Evolutionary conservation across 805 yeast genomes (phyloP).

Genomic region (Lachancea mirantina): DNA sequence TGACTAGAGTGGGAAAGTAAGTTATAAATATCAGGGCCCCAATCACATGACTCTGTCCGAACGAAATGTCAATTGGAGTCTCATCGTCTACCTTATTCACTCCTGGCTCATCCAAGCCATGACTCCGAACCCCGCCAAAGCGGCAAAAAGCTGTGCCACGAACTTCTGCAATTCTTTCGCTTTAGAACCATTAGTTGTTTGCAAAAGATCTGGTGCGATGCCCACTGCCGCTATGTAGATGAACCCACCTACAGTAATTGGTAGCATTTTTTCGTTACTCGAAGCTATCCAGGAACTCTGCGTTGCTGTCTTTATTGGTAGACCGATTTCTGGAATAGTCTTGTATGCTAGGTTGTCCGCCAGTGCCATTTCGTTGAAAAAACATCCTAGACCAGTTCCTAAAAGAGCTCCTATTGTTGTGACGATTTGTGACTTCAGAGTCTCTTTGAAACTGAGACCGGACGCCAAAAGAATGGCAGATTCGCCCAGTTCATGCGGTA

Average conservation of each 20-base stretch:
- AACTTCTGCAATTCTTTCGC: conserved; percentile 35
- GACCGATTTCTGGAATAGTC: conserved; percentile 3
- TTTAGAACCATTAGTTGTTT: conserved; percentile 33
- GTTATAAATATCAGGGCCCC: too few species aligned
- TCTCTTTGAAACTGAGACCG: conserved; percentile 60
- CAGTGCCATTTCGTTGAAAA: conserved; percentile 35
- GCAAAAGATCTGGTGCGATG: conserved; percentile 66
- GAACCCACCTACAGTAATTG: conserved; percentile 73
- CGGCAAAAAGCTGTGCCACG: conserved; percentile 41
- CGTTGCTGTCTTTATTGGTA: background rate
- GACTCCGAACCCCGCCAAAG: conserved; percentile 47
- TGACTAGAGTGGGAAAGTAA: too few species aligned
- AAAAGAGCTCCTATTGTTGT: conserved; percentile 59
- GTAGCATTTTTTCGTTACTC: conserved; percentile 46
- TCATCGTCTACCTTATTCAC: too few species aligned
- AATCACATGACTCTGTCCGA: too few species aligned
- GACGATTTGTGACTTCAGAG: conserved; percentile 57
- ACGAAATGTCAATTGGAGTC: too few species aligned
- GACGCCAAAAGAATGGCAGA: conserved; percentile 60
- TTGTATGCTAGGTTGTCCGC: background rate
- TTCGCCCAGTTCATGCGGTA: conserved; percentile 79
- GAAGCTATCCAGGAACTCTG: conserved; percentile 10
- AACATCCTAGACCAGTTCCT: conserved; percentile 62
- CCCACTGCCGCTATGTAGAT: conserved; percentile 66
- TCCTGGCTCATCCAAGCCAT: conserved; percentile 36